Base-by-base conservation (phyloP, 169 alveolate species). In the Babesia bigemina region DNA sequence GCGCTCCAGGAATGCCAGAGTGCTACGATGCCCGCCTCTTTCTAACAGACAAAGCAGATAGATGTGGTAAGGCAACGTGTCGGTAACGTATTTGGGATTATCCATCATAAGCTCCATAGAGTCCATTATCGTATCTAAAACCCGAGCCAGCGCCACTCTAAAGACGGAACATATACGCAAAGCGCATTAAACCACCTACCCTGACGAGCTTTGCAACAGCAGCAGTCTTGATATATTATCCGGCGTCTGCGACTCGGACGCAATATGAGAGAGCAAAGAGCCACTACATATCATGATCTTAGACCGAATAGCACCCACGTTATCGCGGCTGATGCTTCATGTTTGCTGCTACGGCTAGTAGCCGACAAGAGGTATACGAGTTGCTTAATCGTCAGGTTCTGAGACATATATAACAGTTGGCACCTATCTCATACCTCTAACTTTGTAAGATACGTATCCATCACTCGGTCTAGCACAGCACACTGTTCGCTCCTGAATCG, bases 151-250 rank as follows among this genome's bases (percentile, higher is more conserved):
- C 53, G 29, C 76, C 44, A 67, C 65, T 8, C 76, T 67, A 44
- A 19, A 36, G 21, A 8, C 26, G 44, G 13, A 21, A 13, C 0
- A 39, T 13, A 4, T 61, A 7, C 56, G 19, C 28, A 17, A 22
- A 0, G 57, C 22, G 49, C 13, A 11, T 12, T 7, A 12, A 12
- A 53, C 33, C 0, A 36, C 56, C 14, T 63, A 75, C 85, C 85
- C 76, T 61, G 22, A 44, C 2, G 85, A 0, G n/a, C 52, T 63
- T 29, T 58, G 73, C 48, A 75, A n/a, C 13, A 71, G 26, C 29
- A 75, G 66, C 16, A 75, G 4, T 19, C 28, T 63, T 0, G 85
- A 63, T 36, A 65, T 75, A n/a, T 63, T 77, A 12, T 63, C 85
- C 17, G 69, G 21, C 0, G 49, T 50, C 63, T 29, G 39, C 0